Evolutionary conservation across 768 basidiomycete species (phyloP).

Genomic region (Russula sp.): DNA sequence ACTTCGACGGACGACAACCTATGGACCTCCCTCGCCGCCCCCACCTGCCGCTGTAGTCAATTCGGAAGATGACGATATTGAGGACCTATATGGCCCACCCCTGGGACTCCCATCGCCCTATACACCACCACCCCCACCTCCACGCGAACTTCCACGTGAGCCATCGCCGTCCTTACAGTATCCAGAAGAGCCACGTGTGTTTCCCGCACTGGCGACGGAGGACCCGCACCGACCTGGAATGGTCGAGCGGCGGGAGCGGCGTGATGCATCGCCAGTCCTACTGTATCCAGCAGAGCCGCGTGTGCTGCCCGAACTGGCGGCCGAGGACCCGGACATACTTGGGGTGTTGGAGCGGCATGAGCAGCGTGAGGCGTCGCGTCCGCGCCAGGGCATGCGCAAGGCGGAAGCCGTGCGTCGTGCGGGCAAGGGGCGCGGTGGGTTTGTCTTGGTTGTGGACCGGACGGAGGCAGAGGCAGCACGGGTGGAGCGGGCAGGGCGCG

Average conservation of each 20-base stretch:
- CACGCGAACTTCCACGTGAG: background rate
- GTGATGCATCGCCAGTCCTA: background rate
- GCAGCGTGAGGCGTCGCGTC: constrained; percentile 11
- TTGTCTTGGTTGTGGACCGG: constrained; percentile 7
- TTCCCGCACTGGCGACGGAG: background rate
- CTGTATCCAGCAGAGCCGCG: background rate
- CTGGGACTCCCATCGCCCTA: background rate
- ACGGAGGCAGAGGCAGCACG: background rate
- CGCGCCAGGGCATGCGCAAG: constrained; percentile 7
- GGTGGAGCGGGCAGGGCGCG: background rate
- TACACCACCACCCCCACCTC: background rate
- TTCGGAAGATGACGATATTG: constrained; percentile 9
- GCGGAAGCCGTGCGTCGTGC: constrained; percentile 9
- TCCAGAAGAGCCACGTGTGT: background rate
- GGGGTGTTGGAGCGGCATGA: constrained; percentile 13
- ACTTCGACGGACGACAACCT: background rate
- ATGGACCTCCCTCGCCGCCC: background rate
- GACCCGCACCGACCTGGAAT: background rate
- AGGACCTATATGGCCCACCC: constrained; percentile 5
- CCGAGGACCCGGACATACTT: constrained; percentile 11
- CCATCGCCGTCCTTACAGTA: background rate
- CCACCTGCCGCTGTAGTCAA: background rate
- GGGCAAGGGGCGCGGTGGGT: constrained; percentile 9
- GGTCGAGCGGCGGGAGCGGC: background rate
- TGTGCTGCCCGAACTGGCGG: constrained; percentile 11